Evolutionary conservation across 2,329 filamentous ascomycete species (phyloP), one percentile per base, ranked within the genome.

Genomic region (Paradendryphiella salina): DNA sequence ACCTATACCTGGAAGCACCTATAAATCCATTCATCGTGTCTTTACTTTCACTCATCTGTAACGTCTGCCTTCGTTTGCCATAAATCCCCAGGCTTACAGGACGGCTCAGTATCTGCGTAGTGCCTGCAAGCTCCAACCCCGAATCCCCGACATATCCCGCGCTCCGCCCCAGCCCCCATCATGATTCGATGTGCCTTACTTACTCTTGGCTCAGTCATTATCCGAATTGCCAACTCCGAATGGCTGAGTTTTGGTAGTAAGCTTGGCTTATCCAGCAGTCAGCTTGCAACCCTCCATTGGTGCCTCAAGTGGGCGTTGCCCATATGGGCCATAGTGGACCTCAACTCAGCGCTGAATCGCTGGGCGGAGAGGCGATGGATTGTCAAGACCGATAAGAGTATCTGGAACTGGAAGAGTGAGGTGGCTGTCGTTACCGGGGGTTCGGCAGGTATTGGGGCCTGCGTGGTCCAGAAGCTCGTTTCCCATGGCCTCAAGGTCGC

Each of bases 321-420:
- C 1, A 17, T 65, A 14, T 62, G 54, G 44, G 52, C 69, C 10
- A 17, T 66, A 15, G 31, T 55, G 11, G 64, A 70, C 33, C 33
- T 60, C 20, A 72, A 73, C 42, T 57, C 57, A 5, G 15, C 56
- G 8, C 53, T 72, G 11, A 72, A 65, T 47, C 52, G 54, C 15
- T 69, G 64, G 64, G 70, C 71, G 5, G 61, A 66, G 41, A 71
- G 77, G 60, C 72, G 73, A 51, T 78, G 75, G 72, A 53, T 66
- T 6, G 67, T 73, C 55, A 64, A 46, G 14, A 58, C 61, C 33
- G 65, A 70, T 40, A 63, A 60, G 40, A 60, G 46, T 21, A 37
- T 34, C 2, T 73, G 71, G 70, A 39, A 65, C 11, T 73, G 66
- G 69, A 48, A 57, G 20, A 50, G 56, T 4, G 70, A 74, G 42